These are phyloP conservation scores for Annulohypoxylon nitens DNA, from an alignment of 495 filamentous ascomycete genomes.

Conservation along the genomic window DNA sequence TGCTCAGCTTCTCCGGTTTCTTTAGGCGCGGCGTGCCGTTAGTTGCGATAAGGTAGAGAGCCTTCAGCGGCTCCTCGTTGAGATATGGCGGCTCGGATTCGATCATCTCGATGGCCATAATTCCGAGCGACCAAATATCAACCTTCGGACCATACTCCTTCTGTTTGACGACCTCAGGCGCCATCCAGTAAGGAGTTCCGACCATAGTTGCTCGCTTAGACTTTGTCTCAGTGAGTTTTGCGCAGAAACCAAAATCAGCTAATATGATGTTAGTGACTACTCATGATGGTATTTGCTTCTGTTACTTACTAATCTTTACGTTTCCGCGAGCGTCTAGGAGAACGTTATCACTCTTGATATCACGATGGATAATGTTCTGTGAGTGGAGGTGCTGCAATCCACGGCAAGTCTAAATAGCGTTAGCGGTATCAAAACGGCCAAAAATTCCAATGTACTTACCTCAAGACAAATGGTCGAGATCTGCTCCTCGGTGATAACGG, in stretches of 20 bases:
- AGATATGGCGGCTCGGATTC: slow-evolving; percentile 97
- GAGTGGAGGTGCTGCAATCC: slow-evolving; percentile 93
- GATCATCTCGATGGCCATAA: slow-evolving; percentile 99
- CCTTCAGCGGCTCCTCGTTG: slow-evolving; percentile 97
- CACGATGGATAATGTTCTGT: slow-evolving; percentile 97
- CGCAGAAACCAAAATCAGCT: slow-evolving; percentile 99
- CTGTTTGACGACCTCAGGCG: slow-evolving; percentile 98
- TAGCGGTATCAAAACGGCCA: slow-evolving; percentile 49
- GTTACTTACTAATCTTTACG: slow-evolving; percentile 93
- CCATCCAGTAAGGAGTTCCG: slow-evolving; percentile 99
- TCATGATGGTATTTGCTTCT: not conserved
- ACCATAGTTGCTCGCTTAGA: slow-evolving; percentile 99
- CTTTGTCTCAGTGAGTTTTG: slow-evolving; percentile 96
- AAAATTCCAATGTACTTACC: slow-evolving; percentile 65
- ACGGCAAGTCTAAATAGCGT: slow-evolving; percentile 82
- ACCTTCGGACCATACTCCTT: slow-evolving; percentile 99
- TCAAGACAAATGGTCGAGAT: slow-evolving; percentile 97
- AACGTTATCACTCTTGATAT: slow-evolving; percentile 99
- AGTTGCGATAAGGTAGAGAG: slow-evolving; percentile 95
- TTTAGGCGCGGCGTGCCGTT: slow-evolving; percentile 97
- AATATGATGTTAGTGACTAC: slow-evolving; percentile 50
- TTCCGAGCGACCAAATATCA: slow-evolving; percentile 98
- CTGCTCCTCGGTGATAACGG: slow-evolving; percentile 89
- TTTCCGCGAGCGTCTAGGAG: slow-evolving; percentile 92
- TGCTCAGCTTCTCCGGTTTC: slow-evolving; percentile 96